phyloP scores from a whole-genome alignment of 1,284 basidiomycete genomes.

The Takashimella koratensis region DNA sequence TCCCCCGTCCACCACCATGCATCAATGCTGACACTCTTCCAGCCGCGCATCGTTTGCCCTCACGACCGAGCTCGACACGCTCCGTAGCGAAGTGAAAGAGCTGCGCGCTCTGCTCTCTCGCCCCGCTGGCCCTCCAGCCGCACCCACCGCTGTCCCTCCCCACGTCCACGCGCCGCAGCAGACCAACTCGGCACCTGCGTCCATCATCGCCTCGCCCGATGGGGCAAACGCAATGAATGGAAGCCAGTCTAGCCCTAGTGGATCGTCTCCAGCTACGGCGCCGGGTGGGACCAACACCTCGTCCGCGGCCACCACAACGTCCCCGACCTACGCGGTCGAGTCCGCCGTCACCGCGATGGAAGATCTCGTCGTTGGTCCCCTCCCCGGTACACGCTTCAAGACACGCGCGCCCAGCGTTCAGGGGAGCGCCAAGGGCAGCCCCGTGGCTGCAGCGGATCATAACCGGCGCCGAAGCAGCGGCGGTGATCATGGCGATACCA shows the following conservation, averaged over 20 bases:
- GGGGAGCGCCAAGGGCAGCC: not conserved
- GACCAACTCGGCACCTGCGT: not conserved
- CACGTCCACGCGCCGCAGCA: not conserved
- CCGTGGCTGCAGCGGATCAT: slow-evolving; percentile 6
- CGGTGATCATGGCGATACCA: not conserved
- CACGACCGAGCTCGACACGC: slow-evolving; percentile 1
- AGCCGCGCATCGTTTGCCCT: slow-evolving; percentile 1
- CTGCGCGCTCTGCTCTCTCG: not conserved
- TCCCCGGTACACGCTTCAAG: not conserved
- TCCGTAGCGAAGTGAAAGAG: slow-evolving; percentile 1
- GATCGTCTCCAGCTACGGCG: not conserved
- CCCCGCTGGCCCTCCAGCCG: not conserved
- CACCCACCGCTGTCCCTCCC: not conserved
- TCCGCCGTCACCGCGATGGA: not conserved
- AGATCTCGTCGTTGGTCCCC: not conserved
- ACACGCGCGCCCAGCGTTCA: not conserved
- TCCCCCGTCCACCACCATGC: not conserved
- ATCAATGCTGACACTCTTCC: not conserved
- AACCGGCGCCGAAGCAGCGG: not conserved
- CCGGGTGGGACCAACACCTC: not conserved
- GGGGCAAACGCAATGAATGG: not conserved
- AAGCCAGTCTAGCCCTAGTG: not conserved
- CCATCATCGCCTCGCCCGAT: not conserved
- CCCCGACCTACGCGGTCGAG: not conserved
- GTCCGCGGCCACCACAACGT: not conserved